Conservation (phyloP, 148 eudicot species). For the Fagopyrum tataricum region DNA sequence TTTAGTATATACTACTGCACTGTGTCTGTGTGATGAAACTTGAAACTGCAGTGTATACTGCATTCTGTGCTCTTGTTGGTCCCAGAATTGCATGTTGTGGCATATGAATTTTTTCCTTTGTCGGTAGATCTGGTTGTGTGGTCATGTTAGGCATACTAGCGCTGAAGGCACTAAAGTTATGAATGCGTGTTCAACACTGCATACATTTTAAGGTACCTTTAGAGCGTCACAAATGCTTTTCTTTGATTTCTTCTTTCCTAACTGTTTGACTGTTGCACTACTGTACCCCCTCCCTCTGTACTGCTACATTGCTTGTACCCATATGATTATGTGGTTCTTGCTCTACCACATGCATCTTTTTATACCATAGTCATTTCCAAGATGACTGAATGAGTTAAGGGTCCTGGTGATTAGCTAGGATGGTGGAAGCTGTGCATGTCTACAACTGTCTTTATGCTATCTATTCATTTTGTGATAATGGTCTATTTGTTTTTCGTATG, state of each 20-base stretch:
- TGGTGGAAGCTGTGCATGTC: background rate
- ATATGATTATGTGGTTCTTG: background rate
- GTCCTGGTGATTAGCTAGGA: background rate
- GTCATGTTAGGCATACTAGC: too few relatives aligned
- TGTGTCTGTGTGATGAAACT: background rate
- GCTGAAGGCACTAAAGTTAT: too few relatives aligned
- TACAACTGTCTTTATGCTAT: background rate
- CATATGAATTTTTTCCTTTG: too few relatives aligned
- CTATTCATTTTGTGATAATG: background rate
- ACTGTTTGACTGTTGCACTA: background rate
- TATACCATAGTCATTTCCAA: background rate
- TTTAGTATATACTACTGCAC: too few relatives aligned
- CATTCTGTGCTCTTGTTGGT: background rate
- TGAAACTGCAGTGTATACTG: background rate
- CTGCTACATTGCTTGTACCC: background rate
- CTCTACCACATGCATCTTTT: background rate
- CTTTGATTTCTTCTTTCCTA: background rate
- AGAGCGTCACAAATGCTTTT: too few relatives aligned
- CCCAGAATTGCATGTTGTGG: background rate
- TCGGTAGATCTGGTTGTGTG: too few relatives aligned
- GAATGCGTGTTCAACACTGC: too few relatives aligned
- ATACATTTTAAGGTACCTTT: too few relatives aligned
- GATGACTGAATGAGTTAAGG: background rate
- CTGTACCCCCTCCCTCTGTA: background rate
- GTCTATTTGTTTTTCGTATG: constrained; percentile 3